These are phyloP conservation scores for Kodamaea sagamina DNA, from an alignment of 805 yeast species.

Conservation along the genomic window DNA sequence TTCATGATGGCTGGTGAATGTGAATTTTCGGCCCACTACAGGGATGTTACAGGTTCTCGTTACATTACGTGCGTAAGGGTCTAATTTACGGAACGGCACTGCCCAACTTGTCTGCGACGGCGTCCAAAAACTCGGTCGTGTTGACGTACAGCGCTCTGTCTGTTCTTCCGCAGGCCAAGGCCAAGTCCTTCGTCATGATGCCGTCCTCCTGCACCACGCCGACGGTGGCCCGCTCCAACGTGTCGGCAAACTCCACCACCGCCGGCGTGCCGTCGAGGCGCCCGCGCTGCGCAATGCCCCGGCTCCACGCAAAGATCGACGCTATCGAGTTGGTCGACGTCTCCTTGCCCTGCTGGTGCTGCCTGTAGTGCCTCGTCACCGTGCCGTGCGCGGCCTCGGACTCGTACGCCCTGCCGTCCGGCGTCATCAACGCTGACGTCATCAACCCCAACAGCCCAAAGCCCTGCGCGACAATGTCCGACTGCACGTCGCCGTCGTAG, in stretches of 20 bases:
- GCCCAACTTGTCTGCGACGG: conserved; percentile 68
- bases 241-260: conserved; percentile 76
- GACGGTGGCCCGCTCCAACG: conserved; percentile 78
- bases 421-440: conserved; percentile 97
- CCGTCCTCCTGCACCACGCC: conserved; percentile 83
- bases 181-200: conserved; percentile 95
- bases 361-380: conserved; percentile 95
- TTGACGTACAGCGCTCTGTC: conserved; percentile 81
- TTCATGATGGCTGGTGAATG: neutral
- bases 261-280: conserved; percentile 83
- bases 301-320: conserved; percentile 94
- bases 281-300: conserved; percentile 93
- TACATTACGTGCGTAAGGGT: conserved; percentile 6
- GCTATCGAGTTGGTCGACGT: conserved; percentile 98
- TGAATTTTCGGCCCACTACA: conserved; percentile 1
- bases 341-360: conserved; percentile 94
- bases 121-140: conserved; percentile 87
- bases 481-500: conserved; percentile 97
- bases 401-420: conserved; percentile 95
- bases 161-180: conserved; percentile 84
- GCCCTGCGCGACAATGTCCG: conserved; percentile 97
- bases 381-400: conserved; percentile 99
- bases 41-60: conserved; percentile 7
- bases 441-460: conserved; percentile 95
- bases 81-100: conserved; percentile 4